Conservation (phyloP, 1,284 basidiomycete species). For the Cryptococcus sp. region DNA sequence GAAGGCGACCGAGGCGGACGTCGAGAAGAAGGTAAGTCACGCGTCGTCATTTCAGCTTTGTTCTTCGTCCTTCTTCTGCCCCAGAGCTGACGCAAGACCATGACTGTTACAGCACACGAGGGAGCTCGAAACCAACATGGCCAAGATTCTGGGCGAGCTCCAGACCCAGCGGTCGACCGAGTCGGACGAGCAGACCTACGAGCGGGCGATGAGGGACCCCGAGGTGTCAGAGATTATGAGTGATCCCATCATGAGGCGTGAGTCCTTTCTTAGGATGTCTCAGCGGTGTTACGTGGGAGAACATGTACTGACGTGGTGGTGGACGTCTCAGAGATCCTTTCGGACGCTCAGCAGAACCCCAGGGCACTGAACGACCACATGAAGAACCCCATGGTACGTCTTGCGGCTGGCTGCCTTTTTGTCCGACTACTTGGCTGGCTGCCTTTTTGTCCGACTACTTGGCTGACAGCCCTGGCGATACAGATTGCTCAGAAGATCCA, state of each 20-base stretch:
- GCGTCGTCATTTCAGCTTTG: no score
- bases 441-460: no score
- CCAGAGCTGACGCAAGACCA: not conserved
- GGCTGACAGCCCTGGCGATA: not conserved
- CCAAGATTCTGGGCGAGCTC: conserved; percentile 76
- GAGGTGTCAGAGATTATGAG: conserved; percentile 71
- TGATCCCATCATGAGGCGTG: conserved; percentile 32
- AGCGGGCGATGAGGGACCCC: conserved; percentile 94
- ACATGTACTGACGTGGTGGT: not conserved
- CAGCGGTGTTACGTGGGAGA: not conserved
- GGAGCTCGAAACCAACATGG: conserved; percentile 75
- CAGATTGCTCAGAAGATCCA: conserved; percentile 51
- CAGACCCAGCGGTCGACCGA: conserved; percentile 79
- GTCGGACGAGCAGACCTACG: conserved; percentile 86
- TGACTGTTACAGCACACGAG: conserved; percentile 55
- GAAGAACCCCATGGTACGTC: conserved; percentile 72
- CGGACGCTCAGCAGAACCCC: conserved; percentile 90
- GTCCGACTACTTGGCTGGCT: no score
- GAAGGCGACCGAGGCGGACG: conserved; percentile 68
- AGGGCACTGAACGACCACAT: conserved; percentile 91
- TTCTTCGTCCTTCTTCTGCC: not conserved
- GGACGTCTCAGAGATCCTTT: conserved; percentile 64
- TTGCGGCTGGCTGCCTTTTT: no score
- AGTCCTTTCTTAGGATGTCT: no score
- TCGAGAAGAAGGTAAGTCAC: conserved; percentile 59